phyloP scores from a whole-genome alignment of 768 basidiomycete genomes.

The Boletus rex-veris region DNA sequence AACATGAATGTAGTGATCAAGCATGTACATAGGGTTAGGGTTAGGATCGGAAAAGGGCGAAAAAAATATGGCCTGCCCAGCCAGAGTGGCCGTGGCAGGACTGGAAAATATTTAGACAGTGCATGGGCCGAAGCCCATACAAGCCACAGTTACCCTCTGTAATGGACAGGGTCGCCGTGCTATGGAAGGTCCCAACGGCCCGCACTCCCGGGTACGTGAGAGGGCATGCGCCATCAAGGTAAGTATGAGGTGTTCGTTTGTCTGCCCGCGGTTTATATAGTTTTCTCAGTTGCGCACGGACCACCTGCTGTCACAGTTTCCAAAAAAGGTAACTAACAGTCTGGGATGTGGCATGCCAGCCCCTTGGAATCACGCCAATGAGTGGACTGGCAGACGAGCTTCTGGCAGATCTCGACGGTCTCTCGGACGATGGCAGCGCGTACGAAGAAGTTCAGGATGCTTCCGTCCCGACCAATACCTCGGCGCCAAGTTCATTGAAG shows the following conservation, averaged over 20 bases:
- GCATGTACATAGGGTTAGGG: constrained; percentile 35
- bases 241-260: constrained; percentile 41
- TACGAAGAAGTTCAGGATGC: constrained; percentile 41
- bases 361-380: constrained; percentile 41
- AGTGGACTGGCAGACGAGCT: constrained; percentile 88
- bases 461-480: constrained; percentile 17
- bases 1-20: constrained; percentile 8
- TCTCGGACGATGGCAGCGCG: constrained; percentile 63
- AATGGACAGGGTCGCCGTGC: constrained; percentile 57
- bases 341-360: neutral
- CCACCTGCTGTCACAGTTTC: constrained; percentile 9
- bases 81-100: constrained; percentile 56
- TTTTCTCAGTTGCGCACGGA: constrained; percentile 18
- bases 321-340: constrained; percentile 7
- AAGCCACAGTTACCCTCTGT: constrained; percentile 43
- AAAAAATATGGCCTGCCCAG: constrained; percentile 43
- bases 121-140: constrained; percentile 68
- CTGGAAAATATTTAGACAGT: constrained; percentile 80
- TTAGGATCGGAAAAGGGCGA: constrained; percentile 22
- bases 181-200: constrained; percentile 51
- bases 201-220: constrained; percentile 55
- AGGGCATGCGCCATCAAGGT: constrained; percentile 61
- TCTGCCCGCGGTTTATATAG: constrained; percentile 29
- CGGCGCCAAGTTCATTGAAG: constrained; percentile 42
- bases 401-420: constrained; percentile 85